Evolutionary conservation across 345 rosid genomes (phyloP).

Genomic region (Eucalyptus regnans): DNA sequence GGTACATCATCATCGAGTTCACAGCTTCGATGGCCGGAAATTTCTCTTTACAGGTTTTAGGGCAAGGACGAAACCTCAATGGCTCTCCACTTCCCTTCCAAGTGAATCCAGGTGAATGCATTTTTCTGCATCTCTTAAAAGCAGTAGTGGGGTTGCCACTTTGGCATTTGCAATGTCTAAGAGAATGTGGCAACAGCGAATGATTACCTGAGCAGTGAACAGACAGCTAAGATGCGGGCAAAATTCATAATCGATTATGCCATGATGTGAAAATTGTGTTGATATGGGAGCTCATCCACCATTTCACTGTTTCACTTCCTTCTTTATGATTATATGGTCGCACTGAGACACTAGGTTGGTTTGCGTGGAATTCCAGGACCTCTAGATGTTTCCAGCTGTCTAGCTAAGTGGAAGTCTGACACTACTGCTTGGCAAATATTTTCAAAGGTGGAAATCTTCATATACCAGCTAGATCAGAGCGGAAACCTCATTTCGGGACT

Average conservation of each 20-base stretch:
- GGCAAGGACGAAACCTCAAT: slow-evolving; percentile 41
- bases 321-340: not conserved
- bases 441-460: slow-evolving; percentile 67
- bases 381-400: slow-evolving; percentile 52
- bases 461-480: slow-evolving; percentile 61
- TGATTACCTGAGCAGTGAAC: not conserved
- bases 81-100: slow-evolving; percentile 56
- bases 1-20: slow-evolving; percentile 42
- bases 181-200: not conserved
- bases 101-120: slow-evolving; percentile 65
- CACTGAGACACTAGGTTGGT: not conserved
- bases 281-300: not conserved
- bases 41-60: slow-evolving; percentile 37
- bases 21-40: slow-evolving; percentile 42
- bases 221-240: not conserved
- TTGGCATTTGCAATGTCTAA: not conserved
- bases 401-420: slow-evolving; percentile 53
- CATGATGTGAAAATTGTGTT: not conserved
- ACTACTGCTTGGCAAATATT: slow-evolving; percentile 64
- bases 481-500: slow-evolving; percentile 61
- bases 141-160: not conserved
- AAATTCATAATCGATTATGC: not conserved
- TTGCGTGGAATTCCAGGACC: slow-evolving; percentile 28
- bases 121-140: not conserved
- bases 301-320: not conserved